These are phyloP conservation scores for Triticum timopheevii DNA, from an alignment of 176 grass and related monocot species.

Conservation along the genomic window DNA sequence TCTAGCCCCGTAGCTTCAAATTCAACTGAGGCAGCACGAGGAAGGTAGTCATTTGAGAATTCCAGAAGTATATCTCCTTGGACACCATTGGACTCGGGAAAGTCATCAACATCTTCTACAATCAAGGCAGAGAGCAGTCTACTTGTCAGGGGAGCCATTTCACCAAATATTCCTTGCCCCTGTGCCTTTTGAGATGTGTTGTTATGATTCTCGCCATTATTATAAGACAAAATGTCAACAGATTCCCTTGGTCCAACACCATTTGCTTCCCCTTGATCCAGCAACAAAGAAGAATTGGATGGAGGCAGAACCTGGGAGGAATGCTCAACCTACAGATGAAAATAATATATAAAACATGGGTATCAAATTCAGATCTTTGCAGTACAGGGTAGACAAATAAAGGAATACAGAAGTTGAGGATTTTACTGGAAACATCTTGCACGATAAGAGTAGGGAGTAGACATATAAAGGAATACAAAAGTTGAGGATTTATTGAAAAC, in stretches of 20 bases:
- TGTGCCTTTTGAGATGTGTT: conserved; percentile 26
- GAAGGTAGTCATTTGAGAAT: conserved; percentile 40
- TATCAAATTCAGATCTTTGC: conserved; percentile 8
- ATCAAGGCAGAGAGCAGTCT: conserved; percentile 74
- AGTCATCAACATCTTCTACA: conserved; percentile 54
- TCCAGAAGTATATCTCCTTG: conserved; percentile 39
- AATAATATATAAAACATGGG: conserved; percentile 21
- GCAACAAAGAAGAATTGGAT: conserved; percentile 31
- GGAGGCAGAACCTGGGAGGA: conserved; percentile 22
- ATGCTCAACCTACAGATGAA: conserved; percentile 39
- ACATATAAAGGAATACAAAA: neutral
- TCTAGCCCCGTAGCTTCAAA: conserved; percentile 19
- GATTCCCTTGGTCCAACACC: conserved; percentile 30
- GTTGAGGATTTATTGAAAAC: neutral
- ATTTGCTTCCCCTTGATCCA: conserved; percentile 37
- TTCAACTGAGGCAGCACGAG: conserved; percentile 38
- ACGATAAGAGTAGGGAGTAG: neutral
- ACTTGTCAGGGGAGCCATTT: conserved; percentile 55
- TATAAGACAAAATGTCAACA: conserved; percentile 33
- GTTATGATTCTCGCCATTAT: conserved; percentile 16
- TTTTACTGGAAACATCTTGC: neutral
- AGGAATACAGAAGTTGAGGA: neutral
- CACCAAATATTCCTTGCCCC: conserved; percentile 46
- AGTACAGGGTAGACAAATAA: neutral
- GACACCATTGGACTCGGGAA: conserved; percentile 31